Percentiles rank a stretch among this genome's conserved stretches.
Evolutionary conservation across 768 basidiomycete species (phyloP).

Genomic region (Russula ochroleuca): DNA sequence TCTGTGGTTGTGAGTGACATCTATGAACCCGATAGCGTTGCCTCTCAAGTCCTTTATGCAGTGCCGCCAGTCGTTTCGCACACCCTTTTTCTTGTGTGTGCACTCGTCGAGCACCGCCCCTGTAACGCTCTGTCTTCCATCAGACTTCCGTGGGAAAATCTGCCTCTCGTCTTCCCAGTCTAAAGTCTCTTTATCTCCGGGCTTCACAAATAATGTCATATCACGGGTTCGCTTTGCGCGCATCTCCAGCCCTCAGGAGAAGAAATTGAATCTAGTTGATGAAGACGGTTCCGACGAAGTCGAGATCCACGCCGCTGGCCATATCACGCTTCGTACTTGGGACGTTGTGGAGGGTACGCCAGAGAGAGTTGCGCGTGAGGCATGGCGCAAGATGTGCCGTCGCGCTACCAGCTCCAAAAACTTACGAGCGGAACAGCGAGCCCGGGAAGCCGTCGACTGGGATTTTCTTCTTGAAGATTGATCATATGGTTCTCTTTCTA

Average conservation of each 20-base stretch:
- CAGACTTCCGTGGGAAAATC: conserved; percentile 71
- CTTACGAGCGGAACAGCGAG: conserved; percentile 32
- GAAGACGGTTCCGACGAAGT: conserved; percentile 48
- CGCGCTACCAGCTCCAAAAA: conserved; percentile 58
- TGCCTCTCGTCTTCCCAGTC: conserved; percentile 47
- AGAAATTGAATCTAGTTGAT: conserved; percentile 29
- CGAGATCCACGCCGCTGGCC: conserved; percentile 55
- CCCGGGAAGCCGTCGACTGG: conserved; percentile 61
- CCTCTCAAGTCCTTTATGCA: conserved; percentile 13
- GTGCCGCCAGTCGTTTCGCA: conserved; percentile 34
- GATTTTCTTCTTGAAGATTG: conserved; percentile 74
- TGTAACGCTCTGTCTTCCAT: conserved; percentile 73
- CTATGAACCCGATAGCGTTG: background rate
- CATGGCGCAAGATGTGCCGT: conserved; percentile 41
- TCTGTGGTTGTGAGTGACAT: conserved; percentile 62
- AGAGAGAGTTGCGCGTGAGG: conserved; percentile 59
- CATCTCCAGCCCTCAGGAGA: conserved; percentile 29
- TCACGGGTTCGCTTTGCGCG: conserved; percentile 33
- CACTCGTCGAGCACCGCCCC: conserved; percentile 54
- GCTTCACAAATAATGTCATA: conserved; percentile 64
- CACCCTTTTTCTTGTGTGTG: conserved; percentile 48
- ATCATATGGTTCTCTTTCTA: background rate
- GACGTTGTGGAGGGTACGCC: conserved; percentile 62
- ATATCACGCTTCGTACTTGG: conserved; percentile 74
- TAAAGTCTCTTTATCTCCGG: conserved; percentile 52